Percentiles rank a stretch among this genome's conserved stretches.
These are phyloP conservation scores for Tolypocladium ovalisporum DNA, from an alignment of 2,329 filamentous ascomycete species.

Conservation along the genomic window DNA sequence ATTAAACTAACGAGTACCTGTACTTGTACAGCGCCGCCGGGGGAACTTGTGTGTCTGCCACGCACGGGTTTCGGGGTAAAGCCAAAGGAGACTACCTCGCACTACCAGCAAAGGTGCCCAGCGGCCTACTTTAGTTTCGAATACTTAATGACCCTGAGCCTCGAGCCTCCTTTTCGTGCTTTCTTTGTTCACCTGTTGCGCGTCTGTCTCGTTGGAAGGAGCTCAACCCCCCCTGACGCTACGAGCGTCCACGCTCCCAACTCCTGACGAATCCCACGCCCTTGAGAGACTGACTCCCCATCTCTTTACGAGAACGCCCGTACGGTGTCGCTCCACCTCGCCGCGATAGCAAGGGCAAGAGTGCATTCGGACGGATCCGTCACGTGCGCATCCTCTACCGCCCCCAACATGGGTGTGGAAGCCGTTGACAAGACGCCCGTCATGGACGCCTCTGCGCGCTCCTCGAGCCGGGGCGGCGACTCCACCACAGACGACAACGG, in stretches of 20 bases:
- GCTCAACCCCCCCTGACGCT: background rate
- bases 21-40: background rate
- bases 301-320: no score
- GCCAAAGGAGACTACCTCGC: background rate
- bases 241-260: background rate
- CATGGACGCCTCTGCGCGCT: background rate
- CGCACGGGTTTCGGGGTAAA: background rate
- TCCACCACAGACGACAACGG: conserved; percentile 4
- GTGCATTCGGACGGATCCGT: background rate
- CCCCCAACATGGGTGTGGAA: background rate
- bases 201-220: background rate
- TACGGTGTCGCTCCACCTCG: background rate
- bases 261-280: background rate
- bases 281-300: background rate
- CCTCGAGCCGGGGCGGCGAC: conserved; percentile 1
- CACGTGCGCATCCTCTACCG: background rate
- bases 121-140: background rate
- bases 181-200: background rate
- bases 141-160: background rate
- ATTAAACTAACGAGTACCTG: no score
- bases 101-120: background rate
- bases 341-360: background rate
- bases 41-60: background rate
- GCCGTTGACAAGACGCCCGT: background rate
- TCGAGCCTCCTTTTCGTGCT: background rate